Conservation (phyloP, 768 basidiomycete species). For the Termitomyces sp. region DNA sequence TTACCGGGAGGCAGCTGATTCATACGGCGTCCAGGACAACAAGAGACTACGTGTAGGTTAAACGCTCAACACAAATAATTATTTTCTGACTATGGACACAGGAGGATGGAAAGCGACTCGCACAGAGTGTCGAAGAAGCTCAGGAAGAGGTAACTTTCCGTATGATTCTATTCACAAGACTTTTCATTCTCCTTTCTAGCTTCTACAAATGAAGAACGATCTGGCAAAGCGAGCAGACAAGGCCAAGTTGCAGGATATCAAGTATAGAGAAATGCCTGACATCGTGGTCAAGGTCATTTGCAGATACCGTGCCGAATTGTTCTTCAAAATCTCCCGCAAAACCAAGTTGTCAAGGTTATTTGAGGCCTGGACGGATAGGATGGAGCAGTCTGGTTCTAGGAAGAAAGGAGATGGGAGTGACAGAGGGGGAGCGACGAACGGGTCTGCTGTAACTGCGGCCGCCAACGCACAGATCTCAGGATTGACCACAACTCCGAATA, state of each 20-base stretch:
- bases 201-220: slow-evolving; percentile 77
- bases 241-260: slow-evolving; percentile 72
- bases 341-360: slow-evolving; percentile 81
- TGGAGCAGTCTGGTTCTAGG: slow-evolving; percentile 53
- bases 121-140: slow-evolving; percentile 78
- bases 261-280: slow-evolving; percentile 84
- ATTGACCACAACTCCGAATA: slow-evolving; percentile 34
- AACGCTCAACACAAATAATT: slow-evolving; percentile 3
- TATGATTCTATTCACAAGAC: slow-evolving; percentile 5
- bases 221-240: slow-evolving; percentile 77
- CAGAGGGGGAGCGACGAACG: slow-evolving; percentile 36
- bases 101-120: slow-evolving; percentile 83
- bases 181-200: slow-evolving; percentile 31
- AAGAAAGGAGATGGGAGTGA: slow-evolving; percentile 35
- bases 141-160: slow-evolving; percentile 64
- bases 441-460: slow-evolving; percentile 45
- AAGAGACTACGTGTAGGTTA: slow-evolving; percentile 74
- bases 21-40: slow-evolving; percentile 59
- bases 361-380: slow-evolving; percentile 84
- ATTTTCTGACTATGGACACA: slow-evolving; percentile 26
- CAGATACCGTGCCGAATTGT: slow-evolving; percentile 84
- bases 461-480: slow-evolving; percentile 39
- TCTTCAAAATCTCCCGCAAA: slow-evolving; percentile 91
- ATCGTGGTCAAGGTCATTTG: slow-evolving; percentile 87
- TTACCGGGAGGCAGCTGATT: background rate